Percentiles rank a stretch among this genome's conserved stretches.
Evolutionary conservation across 345 rosid genomes (phyloP).

Genomic region (Euphorbia tirucalli): DNA sequence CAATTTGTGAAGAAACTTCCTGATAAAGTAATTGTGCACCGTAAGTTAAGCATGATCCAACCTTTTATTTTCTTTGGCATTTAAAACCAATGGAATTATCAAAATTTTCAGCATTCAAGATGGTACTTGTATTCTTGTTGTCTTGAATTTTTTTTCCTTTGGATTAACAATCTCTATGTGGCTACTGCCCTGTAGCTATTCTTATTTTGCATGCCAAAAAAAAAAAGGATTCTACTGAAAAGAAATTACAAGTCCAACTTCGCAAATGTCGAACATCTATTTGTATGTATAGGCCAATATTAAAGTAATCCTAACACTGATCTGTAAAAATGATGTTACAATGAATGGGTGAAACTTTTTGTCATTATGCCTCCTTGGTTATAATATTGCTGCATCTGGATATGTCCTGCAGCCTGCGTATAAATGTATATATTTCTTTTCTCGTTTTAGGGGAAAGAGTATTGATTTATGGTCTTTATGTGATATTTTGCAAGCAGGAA

Average conservation of each 20-base stretch:
- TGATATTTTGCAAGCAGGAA: slow-evolving; percentile 50
- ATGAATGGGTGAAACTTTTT: neutral
- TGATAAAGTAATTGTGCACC: slow-evolving; percentile 74
- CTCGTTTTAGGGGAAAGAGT: neutral
- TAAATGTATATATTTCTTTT: no score
- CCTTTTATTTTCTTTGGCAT: neutral
- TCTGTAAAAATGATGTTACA: neutral
- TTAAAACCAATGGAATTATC: neutral
- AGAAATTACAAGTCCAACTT: neutral
- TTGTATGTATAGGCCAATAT: neutral
- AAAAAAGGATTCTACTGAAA: neutral
- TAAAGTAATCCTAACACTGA: neutral
- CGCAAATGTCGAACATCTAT: neutral
- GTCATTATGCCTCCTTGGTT: neutral
- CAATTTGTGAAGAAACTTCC: slow-evolving; percentile 85
- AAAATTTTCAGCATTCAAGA: neutral
- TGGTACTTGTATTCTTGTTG: neutral
- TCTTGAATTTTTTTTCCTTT: neutral
- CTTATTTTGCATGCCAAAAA: neutral
- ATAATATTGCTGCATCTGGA: no score
- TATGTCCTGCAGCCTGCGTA: no score
- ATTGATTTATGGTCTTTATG: neutral
- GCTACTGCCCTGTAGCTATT: neutral
- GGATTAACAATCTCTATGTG: neutral
- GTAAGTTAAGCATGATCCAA: slow-evolving; percentile 46